A percentile compares a stretch with the other conserved stretches of the same genome.
These are phyloP conservation scores for Maudiozyma barnettii DNA, from an alignment of 805 yeast genomes.

Conservation along the genomic window DNA sequence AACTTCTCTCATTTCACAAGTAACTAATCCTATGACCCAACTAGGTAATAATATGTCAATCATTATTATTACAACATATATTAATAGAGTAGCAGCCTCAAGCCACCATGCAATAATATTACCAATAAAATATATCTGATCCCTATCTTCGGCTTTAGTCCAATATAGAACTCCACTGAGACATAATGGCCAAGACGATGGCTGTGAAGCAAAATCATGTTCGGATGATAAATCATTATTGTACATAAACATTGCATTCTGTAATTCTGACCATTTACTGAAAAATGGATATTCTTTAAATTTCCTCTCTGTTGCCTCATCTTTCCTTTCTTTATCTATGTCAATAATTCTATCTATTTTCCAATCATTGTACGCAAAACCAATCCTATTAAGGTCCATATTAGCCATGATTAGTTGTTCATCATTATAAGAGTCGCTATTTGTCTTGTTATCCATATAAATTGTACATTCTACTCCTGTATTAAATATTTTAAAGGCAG, in stretches of 20 bases:
- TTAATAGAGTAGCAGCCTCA: conserved; percentile 53
- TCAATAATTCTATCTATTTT: conserved; percentile 57
- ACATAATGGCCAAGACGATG: conserved; percentile 84
- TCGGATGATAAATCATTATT: conserved; percentile 78
- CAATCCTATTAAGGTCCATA: conserved; percentile 44
- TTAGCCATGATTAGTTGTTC: not conserved
- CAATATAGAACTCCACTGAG: conserved; percentile 91
- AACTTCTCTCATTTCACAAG: conserved; percentile 50
- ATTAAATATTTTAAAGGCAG: conserved; percentile 63
- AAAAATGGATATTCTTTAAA: conserved; percentile 56
- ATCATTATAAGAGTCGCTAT: not conserved
- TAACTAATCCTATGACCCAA: conserved; percentile 51
- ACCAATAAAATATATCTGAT: conserved; percentile 85
- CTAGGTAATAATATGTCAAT: conserved; percentile 72
- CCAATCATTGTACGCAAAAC: conserved; percentile 56
- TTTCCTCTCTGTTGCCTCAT: conserved; percentile 51
- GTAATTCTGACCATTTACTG: conserved; percentile 84
- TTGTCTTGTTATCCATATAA: conserved; percentile 74
- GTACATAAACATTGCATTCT: conserved; percentile 79
- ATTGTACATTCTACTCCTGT: conserved; percentile 80
- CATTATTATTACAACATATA: conserved; percentile 53
- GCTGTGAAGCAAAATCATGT: conserved; percentile 93
- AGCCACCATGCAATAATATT: conserved; percentile 88
- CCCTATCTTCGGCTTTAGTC: conserved; percentile 57
- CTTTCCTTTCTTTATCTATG: conserved; percentile 51